phyloP scores from a whole-genome alignment of 1,139 yeast species.

The Yamadazyma triangularis region DNA sequence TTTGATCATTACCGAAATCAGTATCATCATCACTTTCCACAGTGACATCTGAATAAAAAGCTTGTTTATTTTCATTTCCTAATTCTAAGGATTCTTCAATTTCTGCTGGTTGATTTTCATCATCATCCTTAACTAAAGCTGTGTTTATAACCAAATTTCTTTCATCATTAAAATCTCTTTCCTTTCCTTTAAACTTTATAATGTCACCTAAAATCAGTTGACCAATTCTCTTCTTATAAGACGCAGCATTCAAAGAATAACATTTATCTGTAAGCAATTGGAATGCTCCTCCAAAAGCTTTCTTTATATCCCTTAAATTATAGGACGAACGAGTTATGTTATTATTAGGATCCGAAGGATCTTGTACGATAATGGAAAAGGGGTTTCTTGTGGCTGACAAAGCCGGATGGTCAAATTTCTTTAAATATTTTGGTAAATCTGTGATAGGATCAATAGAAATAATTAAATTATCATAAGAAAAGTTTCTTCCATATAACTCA shows the following conservation, averaged over 20 bases:
- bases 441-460: conserved; percentile 53
- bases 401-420: conserved; percentile 51
- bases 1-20: not conserved
- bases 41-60: conserved; percentile 40
- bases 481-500: conserved; percentile 90
- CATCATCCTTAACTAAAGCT: conserved; percentile 40
- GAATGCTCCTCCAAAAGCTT: conserved; percentile 90
- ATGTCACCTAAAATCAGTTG: conserved; percentile 78
- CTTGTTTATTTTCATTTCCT: conserved; percentile 1
- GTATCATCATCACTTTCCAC: conserved; percentile 33
- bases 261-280: conserved; percentile 74
- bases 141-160: conserved; percentile 59
- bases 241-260: conserved; percentile 51
- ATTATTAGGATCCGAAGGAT: conserved; percentile 79
- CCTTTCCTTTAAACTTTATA: conserved; percentile 69
- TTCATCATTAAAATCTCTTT: conserved; percentile 78
- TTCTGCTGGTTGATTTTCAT: conserved; percentile 13
- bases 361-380: conserved; percentile 77
- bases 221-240: conserved; percentile 66
- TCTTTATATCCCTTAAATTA: conserved; percentile 74
- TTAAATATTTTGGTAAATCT: conserved; percentile 49
- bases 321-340: conserved; percentile 86
- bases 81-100: conserved; percentile 10
- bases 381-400: conserved; percentile 52
- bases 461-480: conserved; percentile 79